Base-by-base conservation (phyloP, 2,329 filamentous ascomycete genomes). In the Alternaria conjuncta region DNA sequence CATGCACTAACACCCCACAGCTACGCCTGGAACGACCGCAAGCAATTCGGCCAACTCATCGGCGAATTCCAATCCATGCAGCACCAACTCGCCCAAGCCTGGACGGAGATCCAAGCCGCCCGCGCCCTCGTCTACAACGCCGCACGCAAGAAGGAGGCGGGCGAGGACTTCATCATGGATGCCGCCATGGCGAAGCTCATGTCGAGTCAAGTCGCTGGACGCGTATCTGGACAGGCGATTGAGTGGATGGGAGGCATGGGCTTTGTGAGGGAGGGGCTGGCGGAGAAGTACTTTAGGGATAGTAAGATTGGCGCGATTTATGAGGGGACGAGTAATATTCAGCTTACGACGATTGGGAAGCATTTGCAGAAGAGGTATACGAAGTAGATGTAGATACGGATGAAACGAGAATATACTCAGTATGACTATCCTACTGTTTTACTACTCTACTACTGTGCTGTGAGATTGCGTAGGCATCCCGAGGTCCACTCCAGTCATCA, bases 211-310 rank as follows among this genome's bases (percentile, higher is more conserved):
- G 93, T 99, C 30, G 96, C 96, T 0, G 92, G 92, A 20, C 89
- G 89, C 58, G 95, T 99, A 20, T 92, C 91, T 59, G 90, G 94
- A 7, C 87, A 92, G 53, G 96, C 95, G 0, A 89, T 99, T 26
- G 96, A 99, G 84, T 99, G 96, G 96, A 98, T 98, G 95, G 96
- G 96, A 51, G 96, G 96, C 46, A 98, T 99, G 96, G 96, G 96
- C 49, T 99, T 99, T 75, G 96, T 99, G 15, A 86, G 96, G 47
- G 96, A 99, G 81, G 96, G 96, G 0, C 89, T 97, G 62, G 96
- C 96, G 0, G 96, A 99, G 88, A 99, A 99, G 88, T 97, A 91
- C 84, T 99, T 91, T 87, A 87, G 96, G 50, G 96, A 99, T 80
- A 96, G 92, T 86, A 99, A 98, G 90, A 99, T 99, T 76, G 96